Conservation (phyloP, 2,329 filamentous ascomycete genomes). For the Penicillium vulpinum region DNA sequence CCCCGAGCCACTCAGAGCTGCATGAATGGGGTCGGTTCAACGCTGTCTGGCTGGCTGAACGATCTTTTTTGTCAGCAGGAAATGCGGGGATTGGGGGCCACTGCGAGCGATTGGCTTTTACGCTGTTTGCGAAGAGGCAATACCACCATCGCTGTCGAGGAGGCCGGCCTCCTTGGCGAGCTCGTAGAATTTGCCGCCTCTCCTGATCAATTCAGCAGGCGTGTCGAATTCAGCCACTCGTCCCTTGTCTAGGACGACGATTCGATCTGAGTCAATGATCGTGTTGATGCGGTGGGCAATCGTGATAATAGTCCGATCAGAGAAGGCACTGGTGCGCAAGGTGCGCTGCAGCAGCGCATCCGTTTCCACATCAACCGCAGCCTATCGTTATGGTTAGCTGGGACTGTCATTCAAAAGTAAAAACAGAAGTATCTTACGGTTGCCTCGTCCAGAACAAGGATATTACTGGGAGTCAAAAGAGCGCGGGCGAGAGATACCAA, state of each 20-base stretch:
- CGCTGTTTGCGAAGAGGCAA: conserved; percentile 20
- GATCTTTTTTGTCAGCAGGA: conserved; percentile 1
- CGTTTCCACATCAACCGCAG: conserved; percentile 69
- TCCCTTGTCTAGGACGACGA: conserved; percentile 90
- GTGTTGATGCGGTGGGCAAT: conserved; percentile 98
- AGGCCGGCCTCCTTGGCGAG: conserved; percentile 90
- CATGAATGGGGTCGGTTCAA: conserved; percentile 8
- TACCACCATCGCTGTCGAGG: conserved; percentile 48
- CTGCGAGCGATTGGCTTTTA: conserved; percentile 12
- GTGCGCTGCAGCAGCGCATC: conserved; percentile 66
- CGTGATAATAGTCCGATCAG: conserved; percentile 93
- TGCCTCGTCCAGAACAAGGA: conserved; percentile 94
- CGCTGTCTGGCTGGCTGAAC: conserved; percentile 11
- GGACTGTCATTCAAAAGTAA: neutral
- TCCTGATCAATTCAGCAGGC: conserved; percentile 72
- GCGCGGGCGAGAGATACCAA: conserved; percentile 91
- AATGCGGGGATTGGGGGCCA: conserved; percentile 8
- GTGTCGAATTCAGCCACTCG: conserved; percentile 91
- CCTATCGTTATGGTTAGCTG: conserved; percentile 42
- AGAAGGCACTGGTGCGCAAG: conserved; percentile 68
- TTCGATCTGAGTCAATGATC: conserved; percentile 83
- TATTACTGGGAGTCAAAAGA: conserved; percentile 92
- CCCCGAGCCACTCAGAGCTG: conserved; percentile 21
- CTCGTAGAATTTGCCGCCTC: conserved; percentile 79
- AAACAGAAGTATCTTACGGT: conserved; percentile 59